Conservation (phyloP, 2,329 filamentous ascomycete genomes). For the Polychaeton citri region DNA sequence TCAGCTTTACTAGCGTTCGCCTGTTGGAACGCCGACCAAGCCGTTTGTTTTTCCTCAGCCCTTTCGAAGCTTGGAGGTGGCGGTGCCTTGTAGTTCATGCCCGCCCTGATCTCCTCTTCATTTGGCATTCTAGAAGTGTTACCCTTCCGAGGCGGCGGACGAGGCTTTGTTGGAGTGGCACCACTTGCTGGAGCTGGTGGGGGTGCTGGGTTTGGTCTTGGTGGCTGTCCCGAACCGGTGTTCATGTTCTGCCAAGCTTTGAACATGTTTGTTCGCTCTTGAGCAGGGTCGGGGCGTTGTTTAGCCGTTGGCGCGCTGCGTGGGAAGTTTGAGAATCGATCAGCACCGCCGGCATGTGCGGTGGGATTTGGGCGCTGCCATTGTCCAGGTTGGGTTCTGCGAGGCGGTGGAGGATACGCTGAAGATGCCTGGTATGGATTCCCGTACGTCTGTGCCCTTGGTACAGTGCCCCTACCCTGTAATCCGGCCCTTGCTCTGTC, state of each 20-base stretch:
- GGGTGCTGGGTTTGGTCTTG: conserved; percentile 6
- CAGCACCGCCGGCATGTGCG: conserved; percentile 23
- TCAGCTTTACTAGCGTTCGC: conserved; percentile 12
- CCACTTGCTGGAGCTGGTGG: conserved; percentile 9
- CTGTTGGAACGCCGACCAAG: conserved; percentile 21
- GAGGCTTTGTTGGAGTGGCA: conserved; percentile 9
- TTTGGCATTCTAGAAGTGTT: conserved; percentile 17
- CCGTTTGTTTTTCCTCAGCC: conserved; percentile 20
- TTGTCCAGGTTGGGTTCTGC: conserved; percentile 28
- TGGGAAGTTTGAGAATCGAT: conserved; percentile 33
- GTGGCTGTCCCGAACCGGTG: conserved; percentile 20
- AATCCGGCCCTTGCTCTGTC: conserved; percentile 41
- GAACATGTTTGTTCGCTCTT: conserved; percentile 30
- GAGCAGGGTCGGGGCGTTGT: conserved; percentile 19
- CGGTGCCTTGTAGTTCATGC: conserved; percentile 18
- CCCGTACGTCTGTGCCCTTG: conserved; percentile 14
- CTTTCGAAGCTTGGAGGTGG: conserved; percentile 4
- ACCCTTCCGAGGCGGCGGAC: conserved; percentile 19
- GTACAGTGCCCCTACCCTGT: background rate
- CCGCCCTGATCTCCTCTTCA: conserved; percentile 23
- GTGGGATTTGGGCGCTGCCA: conserved; percentile 17
- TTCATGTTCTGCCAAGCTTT: conserved; percentile 39
- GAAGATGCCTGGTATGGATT: conserved; percentile 27
- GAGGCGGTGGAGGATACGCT: conserved; percentile 29
- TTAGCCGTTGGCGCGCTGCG: conserved; percentile 2